Base-by-base conservation (phyloP, 2,329 filamentous ascomycete species). In the Incumbomyces delicatus region DNA sequence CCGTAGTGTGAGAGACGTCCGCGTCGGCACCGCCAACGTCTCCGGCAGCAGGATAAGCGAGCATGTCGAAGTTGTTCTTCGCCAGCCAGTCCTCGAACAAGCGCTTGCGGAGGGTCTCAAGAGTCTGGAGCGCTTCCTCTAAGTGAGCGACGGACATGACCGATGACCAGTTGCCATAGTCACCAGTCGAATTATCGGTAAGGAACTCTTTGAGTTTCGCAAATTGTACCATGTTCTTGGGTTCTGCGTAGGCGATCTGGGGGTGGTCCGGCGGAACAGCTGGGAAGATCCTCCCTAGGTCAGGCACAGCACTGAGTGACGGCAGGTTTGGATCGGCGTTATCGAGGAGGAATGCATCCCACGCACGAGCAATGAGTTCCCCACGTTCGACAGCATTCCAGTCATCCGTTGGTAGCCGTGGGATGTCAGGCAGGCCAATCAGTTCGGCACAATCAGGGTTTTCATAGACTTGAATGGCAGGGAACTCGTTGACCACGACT, bases 371-470 rank as follows among this genome's bases (percentile, higher is more conserved):
- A 2, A 75, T 69, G 1, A 76, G 60, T n/a, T 67, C 60, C 16
- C 70, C 64, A 46, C 72, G 64, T 52, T 76, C 73, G 20, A 66
- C 64, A 41, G 56, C 58, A 33, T 69, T 66, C 72, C 72, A 76
- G 46, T 67, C 63, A 1, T 64, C 60, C 4, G 13, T 35, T 1
- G 70, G 67, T 27, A 69, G 63, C 4, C 66, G 61, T 0, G 59
- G 55, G 8, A 71, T 64, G 20, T 71, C 70, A 44, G 68, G 68
- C 14, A 43, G 17, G 7, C 10, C 34, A 14, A 6, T 30, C 2
- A 22, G 17, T 6, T 38, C 33, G n/a, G 17, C 31, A 22, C 32
- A 27, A 17, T 50, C 12, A 20, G 22, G 41, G 58, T 57, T 49
- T 50, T 65, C 61, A 44, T 63, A 65, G 14, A 42, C 53, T 34